phyloP scores from a whole-genome alignment of 306 rosid genomes.

The Casuarina cunninghamiana region DNA sequence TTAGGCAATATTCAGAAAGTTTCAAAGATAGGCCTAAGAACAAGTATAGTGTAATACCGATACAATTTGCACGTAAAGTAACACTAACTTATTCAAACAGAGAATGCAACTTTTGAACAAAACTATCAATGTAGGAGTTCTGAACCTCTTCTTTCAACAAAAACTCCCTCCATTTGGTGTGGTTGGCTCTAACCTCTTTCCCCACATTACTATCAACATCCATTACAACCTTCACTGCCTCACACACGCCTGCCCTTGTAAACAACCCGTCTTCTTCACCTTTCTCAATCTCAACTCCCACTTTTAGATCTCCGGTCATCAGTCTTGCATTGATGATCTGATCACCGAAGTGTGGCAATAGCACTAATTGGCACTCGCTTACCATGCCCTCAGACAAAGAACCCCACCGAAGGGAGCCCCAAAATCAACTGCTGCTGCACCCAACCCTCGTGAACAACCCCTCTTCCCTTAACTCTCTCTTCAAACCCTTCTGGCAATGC shows the following conservation, averaged over 20 bases:
- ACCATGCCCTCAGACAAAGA: too few species aligned
- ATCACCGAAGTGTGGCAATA: slow-evolving; percentile 55
- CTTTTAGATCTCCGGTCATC: slow-evolving; percentile 46
- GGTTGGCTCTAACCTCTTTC: slow-evolving; percentile 43
- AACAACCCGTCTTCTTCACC: slow-evolving; percentile 56
- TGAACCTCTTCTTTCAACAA: slow-evolving; percentile 43
- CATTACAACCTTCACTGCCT: slow-evolving; percentile 42
- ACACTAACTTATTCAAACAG: slow-evolving; percentile 6
- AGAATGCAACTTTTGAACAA: slow-evolving; percentile 39
- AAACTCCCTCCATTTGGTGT: slow-evolving; percentile 47
- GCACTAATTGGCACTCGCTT: slow-evolving; percentile 24
- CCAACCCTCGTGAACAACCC: too few species aligned
- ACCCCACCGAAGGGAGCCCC: too few species aligned
- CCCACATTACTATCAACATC: slow-evolving; percentile 43
- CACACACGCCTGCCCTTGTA: slow-evolving; percentile 44
- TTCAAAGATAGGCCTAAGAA: too few species aligned
- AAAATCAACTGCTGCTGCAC: too few species aligned
- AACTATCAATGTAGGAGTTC: slow-evolving; percentile 41
- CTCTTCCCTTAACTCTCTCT: too few species aligned
- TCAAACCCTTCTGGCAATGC: too few species aligned
- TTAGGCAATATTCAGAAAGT: neutral
- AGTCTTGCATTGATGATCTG: slow-evolving; percentile 56
- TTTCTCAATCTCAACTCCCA: slow-evolving; percentile 60
- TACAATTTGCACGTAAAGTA: too few species aligned
- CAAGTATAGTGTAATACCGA: neutral